A percentile compares a stretch with the other conserved stretches of the same genome.
Conservation (phyloP, 2,329 filamentous ascomycete genomes). For the Endothia cerciana region DNA sequence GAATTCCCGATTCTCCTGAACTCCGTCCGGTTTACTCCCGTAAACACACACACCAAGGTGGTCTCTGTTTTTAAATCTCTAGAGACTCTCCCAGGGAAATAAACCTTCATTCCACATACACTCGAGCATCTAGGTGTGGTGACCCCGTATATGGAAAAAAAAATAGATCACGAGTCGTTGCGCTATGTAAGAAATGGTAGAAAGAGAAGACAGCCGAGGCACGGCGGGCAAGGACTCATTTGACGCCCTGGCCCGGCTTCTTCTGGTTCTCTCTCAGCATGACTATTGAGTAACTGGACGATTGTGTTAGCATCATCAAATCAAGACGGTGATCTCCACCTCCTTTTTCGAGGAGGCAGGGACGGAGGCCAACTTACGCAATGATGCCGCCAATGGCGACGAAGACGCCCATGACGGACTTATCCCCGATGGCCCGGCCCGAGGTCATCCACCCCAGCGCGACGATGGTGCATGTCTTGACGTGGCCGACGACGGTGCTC, state of each 20-base stretch:
- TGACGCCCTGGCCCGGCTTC: slow-evolving; percentile 25
- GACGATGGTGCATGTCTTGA: slow-evolving; percentile 70
- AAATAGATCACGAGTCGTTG: slow-evolving; percentile 2
- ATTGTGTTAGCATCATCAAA: slow-evolving; percentile 17
- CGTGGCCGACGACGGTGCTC: slow-evolving; percentile 67
- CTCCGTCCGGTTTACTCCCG: no score
- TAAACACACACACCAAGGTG: no score
- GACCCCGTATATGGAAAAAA: neutral
- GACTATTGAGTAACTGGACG: slow-evolving; percentile 49
- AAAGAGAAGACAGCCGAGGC: neutral
- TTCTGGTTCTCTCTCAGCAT: slow-evolving; percentile 50
- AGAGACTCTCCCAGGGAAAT: no score
- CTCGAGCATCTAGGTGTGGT: neutral
- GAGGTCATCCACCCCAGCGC: slow-evolving; percentile 63
- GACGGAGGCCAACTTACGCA: slow-evolving; percentile 53
- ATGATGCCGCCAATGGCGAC: slow-evolving; percentile 62
- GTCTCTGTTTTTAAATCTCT: no score
- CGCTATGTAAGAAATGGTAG: slow-evolving; percentile 3
- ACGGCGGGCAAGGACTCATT: slow-evolving; percentile 8
- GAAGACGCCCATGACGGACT: slow-evolving; percentile 57
- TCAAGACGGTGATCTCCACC: neutral
- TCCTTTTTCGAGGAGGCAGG: slow-evolving; percentile 27
- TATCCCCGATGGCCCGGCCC: slow-evolving; percentile 59
- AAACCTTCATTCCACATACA: no score
- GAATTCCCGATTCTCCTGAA: neutral